A percentile compares a stretch with the other conserved stretches of the same genome.
Evolutionary conservation across 495 filamentous ascomycete species (phyloP).

Genomic region (Cercophora scortea): DNA sequence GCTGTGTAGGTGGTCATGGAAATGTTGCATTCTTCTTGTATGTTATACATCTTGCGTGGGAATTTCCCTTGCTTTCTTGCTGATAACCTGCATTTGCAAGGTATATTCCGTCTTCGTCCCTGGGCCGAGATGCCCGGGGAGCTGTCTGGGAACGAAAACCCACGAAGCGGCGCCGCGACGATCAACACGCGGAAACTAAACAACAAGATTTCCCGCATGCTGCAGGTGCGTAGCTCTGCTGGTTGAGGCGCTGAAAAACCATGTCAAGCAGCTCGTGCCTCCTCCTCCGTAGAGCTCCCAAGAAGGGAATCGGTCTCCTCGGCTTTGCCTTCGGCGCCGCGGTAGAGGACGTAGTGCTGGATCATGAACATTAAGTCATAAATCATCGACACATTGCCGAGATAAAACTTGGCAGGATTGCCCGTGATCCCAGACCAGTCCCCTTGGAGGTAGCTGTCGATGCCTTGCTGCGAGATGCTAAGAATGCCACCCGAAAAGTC

Average conservation of each 20-base stretch:
- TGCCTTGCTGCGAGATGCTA: constrained; percentile 71
- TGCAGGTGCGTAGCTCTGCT: neutral
- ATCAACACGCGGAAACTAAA: neutral
- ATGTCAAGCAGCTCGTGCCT: constrained; percentile 24
- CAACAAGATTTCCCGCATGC: neutral
- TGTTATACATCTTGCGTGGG: too few relatives aligned
- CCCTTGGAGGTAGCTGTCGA: constrained; percentile 76
- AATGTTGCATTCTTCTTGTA: too few relatives aligned
- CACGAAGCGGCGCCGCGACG: too few relatives aligned
- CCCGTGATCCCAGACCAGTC: constrained; percentile 88
- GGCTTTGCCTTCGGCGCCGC: constrained; percentile 17
- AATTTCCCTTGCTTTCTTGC: too few relatives aligned
- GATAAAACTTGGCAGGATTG: constrained; percentile 82
- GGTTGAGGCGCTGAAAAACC: neutral
- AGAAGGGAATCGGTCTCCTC: constrained; percentile 30
- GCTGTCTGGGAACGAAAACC: too few relatives aligned
- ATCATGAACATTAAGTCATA: constrained; percentile 80
- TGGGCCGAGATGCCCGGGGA: too few relatives aligned
- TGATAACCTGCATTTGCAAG: too few relatives aligned
- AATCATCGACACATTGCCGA: constrained; percentile 75
- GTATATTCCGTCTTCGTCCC: too few relatives aligned
- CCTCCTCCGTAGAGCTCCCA: constrained; percentile 18
- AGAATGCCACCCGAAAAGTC: constrained; percentile 75
- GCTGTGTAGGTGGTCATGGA: too few relatives aligned
- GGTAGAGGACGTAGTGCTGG: constrained; percentile 83